Conservation (phyloP, 2,329 filamentous ascomycete genomes). For the Cladosporium sp. region DNA sequence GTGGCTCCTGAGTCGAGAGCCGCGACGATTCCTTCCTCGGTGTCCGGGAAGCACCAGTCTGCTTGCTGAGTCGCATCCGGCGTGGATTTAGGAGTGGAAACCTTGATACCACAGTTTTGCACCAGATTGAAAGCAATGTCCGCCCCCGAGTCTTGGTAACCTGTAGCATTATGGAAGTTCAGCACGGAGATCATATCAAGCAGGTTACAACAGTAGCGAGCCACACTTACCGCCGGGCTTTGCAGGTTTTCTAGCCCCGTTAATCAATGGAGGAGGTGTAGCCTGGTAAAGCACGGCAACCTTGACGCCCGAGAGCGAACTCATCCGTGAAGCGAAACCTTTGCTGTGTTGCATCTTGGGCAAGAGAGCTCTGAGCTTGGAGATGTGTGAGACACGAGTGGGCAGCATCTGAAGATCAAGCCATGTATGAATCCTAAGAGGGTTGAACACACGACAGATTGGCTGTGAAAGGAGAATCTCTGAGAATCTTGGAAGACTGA, state of each 20-base stretch:
- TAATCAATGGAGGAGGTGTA: conserved; percentile 43
- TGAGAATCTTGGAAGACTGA: no score
- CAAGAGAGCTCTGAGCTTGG: no score
- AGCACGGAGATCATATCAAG: not conserved
- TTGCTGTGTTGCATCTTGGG: no score
- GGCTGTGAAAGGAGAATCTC: no score
- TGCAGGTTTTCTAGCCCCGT: conserved; percentile 45
- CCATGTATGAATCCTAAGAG: no score
- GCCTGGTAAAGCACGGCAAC: conserved; percentile 47
- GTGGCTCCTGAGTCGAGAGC: conserved; percentile 38
- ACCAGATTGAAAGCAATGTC: conserved; percentile 44
- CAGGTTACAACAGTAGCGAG: no score
- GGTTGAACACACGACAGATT: no score
- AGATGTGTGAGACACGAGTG: no score
- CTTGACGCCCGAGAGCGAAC: no score
- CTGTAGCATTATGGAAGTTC: conserved; percentile 23
- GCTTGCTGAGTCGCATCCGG: conserved; percentile 9
- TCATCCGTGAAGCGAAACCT: no score
- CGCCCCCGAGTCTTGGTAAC: conserved; percentile 46
- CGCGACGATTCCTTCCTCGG: conserved; percentile 37
- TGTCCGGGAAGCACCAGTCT: conserved; percentile 43
- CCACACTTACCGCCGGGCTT: conserved; percentile 45
- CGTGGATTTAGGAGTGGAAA: conserved; percentile 19
- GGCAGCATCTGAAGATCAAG: no score
- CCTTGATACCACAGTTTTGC: conserved; percentile 25